Conservation (phyloP, 352 stramenopile species). For the Pythium guiyangense region DNA sequence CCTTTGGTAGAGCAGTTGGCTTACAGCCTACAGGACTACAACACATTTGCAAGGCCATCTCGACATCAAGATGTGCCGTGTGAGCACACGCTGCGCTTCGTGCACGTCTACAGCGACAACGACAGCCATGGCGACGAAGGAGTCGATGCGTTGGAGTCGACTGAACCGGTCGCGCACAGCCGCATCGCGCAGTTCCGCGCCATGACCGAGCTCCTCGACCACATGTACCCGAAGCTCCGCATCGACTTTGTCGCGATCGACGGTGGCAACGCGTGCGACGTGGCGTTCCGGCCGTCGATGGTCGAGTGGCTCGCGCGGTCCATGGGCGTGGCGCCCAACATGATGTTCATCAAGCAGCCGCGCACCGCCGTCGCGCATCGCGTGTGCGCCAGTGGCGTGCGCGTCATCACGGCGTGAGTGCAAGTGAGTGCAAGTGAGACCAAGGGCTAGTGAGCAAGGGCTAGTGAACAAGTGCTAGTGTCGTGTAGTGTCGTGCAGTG, state of each 20-base stretch:
- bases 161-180: slow-evolving; percentile 1
- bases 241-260: slow-evolving; percentile 57
- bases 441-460: too few species aligned
- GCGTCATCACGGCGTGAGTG: slow-evolving; percentile 64
- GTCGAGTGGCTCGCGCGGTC: too few species aligned
- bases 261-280: slow-evolving; percentile 19
- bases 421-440: too few species aligned
- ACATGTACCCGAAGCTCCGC: slow-evolving; percentile 85
- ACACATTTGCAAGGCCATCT: too few species aligned
- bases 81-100: slow-evolving; percentile 65
- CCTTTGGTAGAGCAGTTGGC: too few species aligned
- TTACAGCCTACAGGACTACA: too few species aligned
- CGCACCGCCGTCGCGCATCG: too few species aligned
- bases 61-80: too few species aligned
- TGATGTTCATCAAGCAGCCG: too few species aligned
- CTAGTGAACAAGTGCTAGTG: too few species aligned
- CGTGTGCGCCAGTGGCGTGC: slow-evolving; percentile 55
- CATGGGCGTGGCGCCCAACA: too few species aligned
- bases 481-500: too few species aligned
- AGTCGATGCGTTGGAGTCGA: not conserved
- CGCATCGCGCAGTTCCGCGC: slow-evolving; percentile 19
- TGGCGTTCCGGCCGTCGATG: slow-evolving; percentile 47
- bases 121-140: not conserved
- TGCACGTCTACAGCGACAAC: slow-evolving; percentile 52
- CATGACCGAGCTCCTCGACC: slow-evolving; percentile 61